Percentiles rank a stretch among this genome's conserved stretches.
Conservation (phyloP, 176 grass and related monocot species). For the Raddia distichophylla region DNA sequence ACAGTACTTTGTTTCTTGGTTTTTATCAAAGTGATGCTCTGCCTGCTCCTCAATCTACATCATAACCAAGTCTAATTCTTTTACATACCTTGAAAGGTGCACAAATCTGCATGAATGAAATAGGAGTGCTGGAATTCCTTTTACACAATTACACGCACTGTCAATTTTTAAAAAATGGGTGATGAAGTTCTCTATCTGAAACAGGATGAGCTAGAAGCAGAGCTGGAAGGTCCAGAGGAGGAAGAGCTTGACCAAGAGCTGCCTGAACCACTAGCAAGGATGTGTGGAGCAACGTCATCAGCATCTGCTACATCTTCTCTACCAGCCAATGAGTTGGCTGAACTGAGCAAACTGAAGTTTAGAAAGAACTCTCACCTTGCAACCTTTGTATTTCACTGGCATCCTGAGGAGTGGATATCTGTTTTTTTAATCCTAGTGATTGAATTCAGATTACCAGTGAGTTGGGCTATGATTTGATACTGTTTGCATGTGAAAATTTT, state of each 20-base stretch:
- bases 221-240: conserved; percentile 67
- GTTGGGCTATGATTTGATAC: no score
- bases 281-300: background rate
- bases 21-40: conserved; percentile 26
- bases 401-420: background rate
- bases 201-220: conserved; percentile 73
- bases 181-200: background rate
- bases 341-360: conserved; percentile 21
- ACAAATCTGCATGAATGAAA: background rate
- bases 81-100: background rate
- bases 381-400: background rate
- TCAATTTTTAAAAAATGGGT: background rate
- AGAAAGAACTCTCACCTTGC: background rate
- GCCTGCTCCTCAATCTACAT: background rate
- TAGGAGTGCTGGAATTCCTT: background rate
- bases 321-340: conserved; percentile 36
- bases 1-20: background rate
- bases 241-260: conserved; percentile 46
- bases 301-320: background rate
- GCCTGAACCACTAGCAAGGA: conserved; percentile 29
- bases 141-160: background rate
- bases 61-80: background rate
- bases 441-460: background rate
- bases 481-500: no score
- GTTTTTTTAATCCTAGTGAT: background rate